These are phyloP conservation scores for Trypanosoma vivax DNA, from an alignment of 208 protist species.

Conservation along the genomic window DNA sequence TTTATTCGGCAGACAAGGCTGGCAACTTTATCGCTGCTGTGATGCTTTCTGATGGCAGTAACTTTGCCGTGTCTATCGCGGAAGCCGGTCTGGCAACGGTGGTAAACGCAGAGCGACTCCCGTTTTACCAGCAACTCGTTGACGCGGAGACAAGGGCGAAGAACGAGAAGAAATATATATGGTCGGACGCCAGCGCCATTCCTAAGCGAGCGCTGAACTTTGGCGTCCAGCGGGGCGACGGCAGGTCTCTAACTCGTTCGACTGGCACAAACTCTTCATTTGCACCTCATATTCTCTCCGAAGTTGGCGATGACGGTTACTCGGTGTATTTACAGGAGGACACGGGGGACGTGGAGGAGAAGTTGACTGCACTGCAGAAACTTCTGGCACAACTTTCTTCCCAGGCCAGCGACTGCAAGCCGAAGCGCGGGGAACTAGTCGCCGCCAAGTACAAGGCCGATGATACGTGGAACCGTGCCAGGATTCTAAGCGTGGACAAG, in stretches of 20 bases:
- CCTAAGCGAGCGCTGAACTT: slow-evolving; percentile 65
- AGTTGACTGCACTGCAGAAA: slow-evolving; percentile 42
- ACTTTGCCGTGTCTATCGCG: slow-evolving; percentile 63
- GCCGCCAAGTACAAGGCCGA: slow-evolving; percentile 68
- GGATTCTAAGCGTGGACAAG: slow-evolving; percentile 42
- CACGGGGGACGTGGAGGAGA: slow-evolving; percentile 29
- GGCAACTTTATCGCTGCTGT: slow-evolving; percentile 85
- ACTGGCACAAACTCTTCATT: slow-evolving; percentile 40
- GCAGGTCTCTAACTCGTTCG: slow-evolving; percentile 26
- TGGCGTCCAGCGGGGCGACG: slow-evolving; percentile 39
- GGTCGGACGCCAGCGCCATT: slow-evolving; percentile 34
- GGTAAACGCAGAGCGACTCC: slow-evolving; percentile 61
- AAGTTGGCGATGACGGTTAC: slow-evolving; percentile 68
- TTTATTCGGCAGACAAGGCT: slow-evolving; percentile 70
- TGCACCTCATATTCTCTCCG: slow-evolving; percentile 40
- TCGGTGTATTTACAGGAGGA: slow-evolving; percentile 68
- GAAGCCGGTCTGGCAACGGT: slow-evolving; percentile 74
- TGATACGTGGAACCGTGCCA: slow-evolving; percentile 76
- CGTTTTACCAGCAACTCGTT: slow-evolving; percentile 61
- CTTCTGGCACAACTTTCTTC: slow-evolving; percentile 43
- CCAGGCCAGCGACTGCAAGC: slow-evolving; percentile 16
- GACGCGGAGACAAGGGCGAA: slow-evolving; percentile 64
- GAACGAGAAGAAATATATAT: slow-evolving; percentile 50
- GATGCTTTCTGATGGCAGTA: slow-evolving; percentile 50
- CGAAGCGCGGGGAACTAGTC: slow-evolving; percentile 68